Evolutionary conservation across 1,284 basidiomycete species (phyloP).

Genomic region (Ganoderma lucidum): DNA sequence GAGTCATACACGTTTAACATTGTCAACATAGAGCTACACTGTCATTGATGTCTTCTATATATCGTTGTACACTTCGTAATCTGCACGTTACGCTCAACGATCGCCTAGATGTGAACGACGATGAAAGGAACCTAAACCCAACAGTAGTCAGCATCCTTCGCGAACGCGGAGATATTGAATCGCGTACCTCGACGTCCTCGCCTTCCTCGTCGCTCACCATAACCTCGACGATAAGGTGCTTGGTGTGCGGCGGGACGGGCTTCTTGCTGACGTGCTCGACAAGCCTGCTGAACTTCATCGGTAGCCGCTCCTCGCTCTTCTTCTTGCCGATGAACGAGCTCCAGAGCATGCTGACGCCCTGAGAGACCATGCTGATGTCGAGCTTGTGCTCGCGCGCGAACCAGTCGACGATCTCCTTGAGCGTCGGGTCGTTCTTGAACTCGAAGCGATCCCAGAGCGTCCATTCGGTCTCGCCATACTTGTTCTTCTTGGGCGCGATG

Average conservation of each 20-base stretch:
- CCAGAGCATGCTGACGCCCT: constrained; percentile 98
- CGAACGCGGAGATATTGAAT: neutral
- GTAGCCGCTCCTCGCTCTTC: constrained; percentile 91
- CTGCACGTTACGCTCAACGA: constrained; percentile 1
- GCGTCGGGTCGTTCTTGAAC: constrained; percentile 89
- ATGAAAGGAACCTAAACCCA: constrained; percentile 72
- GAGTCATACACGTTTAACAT: neutral
- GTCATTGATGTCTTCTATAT: constrained; percentile 10
- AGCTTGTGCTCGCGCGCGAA: constrained; percentile 90
- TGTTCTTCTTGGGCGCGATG: constrained; percentile 90
- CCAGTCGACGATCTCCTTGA: constrained; percentile 87
- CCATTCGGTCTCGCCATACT: constrained; percentile 92
- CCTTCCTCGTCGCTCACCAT: constrained; percentile 93
- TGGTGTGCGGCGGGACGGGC: constrained; percentile 81
- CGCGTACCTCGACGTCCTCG: constrained; percentile 85
- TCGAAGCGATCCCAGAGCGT: constrained; percentile 99
- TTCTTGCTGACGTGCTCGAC: constrained; percentile 97
- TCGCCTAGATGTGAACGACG: constrained; percentile 47
- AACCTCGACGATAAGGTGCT: constrained; percentile 90
- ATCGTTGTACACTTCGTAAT: constrained; percentile 8
- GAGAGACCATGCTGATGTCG: constrained; percentile 95
- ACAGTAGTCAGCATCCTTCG: neutral
- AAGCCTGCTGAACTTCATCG: constrained; percentile 90
- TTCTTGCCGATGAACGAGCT: constrained; percentile 91
- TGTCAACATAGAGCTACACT: constrained; percentile 9